Base-by-base conservation (phyloP, 257 asterid species). In the Thymus quinquecostatus region DNA sequence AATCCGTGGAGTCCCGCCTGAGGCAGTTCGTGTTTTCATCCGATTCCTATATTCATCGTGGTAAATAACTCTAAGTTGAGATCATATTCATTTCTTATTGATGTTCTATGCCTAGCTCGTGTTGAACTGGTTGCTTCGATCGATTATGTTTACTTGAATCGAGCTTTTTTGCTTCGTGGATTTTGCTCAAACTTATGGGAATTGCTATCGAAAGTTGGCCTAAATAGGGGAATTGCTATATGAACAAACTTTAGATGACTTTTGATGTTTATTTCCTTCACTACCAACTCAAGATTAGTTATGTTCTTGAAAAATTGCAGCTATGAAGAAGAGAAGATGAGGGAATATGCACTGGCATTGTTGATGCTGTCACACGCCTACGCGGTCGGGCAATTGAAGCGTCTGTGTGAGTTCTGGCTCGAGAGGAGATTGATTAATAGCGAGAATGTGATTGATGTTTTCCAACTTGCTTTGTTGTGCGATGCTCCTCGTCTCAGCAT, bases 391-490 rank as follows among this genome's bases (percentile, higher is more conserved):
- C 82, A 80, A 59, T 80, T 94, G 13, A 94, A 89, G 77, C 74
- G 75, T 74, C 51, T 84, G 12, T 90, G 89, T 30, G 97, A 81
- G 62, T 54, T 80, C 80, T 80, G 88, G 92, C 70, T 94, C 0
- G 97, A 89, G 87, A 70, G 70, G 34, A 79, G 82, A 66, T 66
- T 79, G 77, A 61, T 89, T 12, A 75, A 72, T 29, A 75, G 80
- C 0, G 99, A 89, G 80, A 91, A 86, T 47, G 97, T 51, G 11
- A 59, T 85, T 1, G 99, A 94, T 33, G 81, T 86, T 27, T 91
- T 91, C 64, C 99, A 94, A 84, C 85, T 91, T 2, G 87, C 99
- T 49, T 73, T 94, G 76, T 82, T 91, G 13, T 94, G 99, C 51
- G 93, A 91, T 64, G 84, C 90, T 33, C 89, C 96, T 55, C 85